These are phyloP conservation scores for Beauveria brongniartii DNA, from an alignment of 2,329 filamentous ascomycete genomes.

Conservation along the genomic window DNA sequence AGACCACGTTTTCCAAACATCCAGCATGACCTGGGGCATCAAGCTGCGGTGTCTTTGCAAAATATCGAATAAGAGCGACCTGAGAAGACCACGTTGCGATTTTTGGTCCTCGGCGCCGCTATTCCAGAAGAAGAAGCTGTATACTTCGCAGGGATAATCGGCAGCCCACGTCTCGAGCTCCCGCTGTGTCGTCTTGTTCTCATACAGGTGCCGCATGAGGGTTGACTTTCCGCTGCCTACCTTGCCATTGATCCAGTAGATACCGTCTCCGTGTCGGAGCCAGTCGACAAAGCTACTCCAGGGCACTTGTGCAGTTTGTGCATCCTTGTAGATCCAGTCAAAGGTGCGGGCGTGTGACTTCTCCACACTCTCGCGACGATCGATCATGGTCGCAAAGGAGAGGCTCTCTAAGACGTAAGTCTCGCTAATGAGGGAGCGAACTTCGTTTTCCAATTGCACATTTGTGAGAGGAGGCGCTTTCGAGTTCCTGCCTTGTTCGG, in stretches of 20 bases:
- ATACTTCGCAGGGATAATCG: slow-evolving; percentile 13
- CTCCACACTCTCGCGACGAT: slow-evolving; percentile 5
- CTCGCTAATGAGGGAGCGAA: background rate
- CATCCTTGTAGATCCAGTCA: slow-evolving; percentile 6
- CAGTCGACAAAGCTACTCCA: slow-evolving; percentile 15
- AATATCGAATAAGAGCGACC: slow-evolving; percentile 24
- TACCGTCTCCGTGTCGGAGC: slow-evolving; percentile 16
- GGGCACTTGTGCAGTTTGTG: background rate
- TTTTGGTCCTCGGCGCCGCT: slow-evolving; percentile 22
- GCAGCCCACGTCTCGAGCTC: slow-evolving; percentile 22
- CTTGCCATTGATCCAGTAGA: slow-evolving; percentile 30
- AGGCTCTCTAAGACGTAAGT: background rate
- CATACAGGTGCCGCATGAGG: slow-evolving; percentile 27
- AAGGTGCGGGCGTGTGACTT: slow-evolving; percentile 4
- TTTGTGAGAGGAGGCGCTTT: background rate
- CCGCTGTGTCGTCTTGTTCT: slow-evolving; percentile 13
- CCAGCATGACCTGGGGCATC: slow-evolving; percentile 15
- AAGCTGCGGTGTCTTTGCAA: slow-evolving; percentile 10
- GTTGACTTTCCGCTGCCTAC: slow-evolving; percentile 32
- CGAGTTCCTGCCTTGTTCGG: background rate
- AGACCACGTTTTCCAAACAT: background rate
- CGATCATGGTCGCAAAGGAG: background rate
- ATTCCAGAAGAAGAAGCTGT: slow-evolving; percentile 28
- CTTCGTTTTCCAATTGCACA: background rate
- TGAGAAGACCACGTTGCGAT: slow-evolving; percentile 24